phyloP scores from a whole-genome alignment of 352 stramenopile species.

The Lagenidium giganteum region DNA sequence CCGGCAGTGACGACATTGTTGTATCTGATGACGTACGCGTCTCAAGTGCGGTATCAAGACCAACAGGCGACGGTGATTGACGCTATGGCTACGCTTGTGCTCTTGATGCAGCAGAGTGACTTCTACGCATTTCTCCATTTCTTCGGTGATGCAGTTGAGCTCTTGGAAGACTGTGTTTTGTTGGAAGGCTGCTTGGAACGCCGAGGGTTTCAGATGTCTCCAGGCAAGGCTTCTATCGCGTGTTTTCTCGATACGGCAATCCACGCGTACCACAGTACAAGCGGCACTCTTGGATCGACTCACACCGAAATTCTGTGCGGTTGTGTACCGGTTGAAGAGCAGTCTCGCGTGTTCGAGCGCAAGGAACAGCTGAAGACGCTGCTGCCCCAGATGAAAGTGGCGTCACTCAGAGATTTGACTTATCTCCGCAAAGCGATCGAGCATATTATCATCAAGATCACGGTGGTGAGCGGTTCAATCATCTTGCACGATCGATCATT shows the following conservation, averaged over 20 bases:
- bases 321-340: slow-evolving; percentile 14
- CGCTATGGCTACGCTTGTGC: slow-evolving; percentile 11
- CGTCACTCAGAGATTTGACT: slow-evolving; percentile 4
- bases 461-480: slow-evolving; percentile 3
- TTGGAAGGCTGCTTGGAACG: slow-evolving; percentile 17
- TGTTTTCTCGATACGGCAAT: slow-evolving; percentile 26
- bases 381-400: slow-evolving; percentile 11
- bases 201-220: not conserved
- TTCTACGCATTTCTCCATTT: slow-evolving; percentile 19
- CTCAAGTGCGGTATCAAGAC: slow-evolving; percentile 11
- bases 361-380: slow-evolving; percentile 20
- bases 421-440: slow-evolving; percentile 13
- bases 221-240: slow-evolving; percentile 7
- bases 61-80: slow-evolving; percentile 10
- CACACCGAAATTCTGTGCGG: slow-evolving; percentile 14
- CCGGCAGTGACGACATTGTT: slow-evolving; percentile 15
- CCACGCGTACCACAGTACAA: slow-evolving; percentile 19
- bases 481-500: slow-evolving; percentile 7
- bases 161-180: slow-evolving; percentile 24
- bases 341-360: not conserved
- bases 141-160: slow-evolving; percentile 15
- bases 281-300: slow-evolving; percentile 11
- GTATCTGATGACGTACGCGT: slow-evolving; percentile 22
- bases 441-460: slow-evolving; percentile 9
- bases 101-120: slow-evolving; percentile 18